phyloP scores from a whole-genome alignment of 768 basidiomycete species.

The Phallus indusiatus region DNA sequence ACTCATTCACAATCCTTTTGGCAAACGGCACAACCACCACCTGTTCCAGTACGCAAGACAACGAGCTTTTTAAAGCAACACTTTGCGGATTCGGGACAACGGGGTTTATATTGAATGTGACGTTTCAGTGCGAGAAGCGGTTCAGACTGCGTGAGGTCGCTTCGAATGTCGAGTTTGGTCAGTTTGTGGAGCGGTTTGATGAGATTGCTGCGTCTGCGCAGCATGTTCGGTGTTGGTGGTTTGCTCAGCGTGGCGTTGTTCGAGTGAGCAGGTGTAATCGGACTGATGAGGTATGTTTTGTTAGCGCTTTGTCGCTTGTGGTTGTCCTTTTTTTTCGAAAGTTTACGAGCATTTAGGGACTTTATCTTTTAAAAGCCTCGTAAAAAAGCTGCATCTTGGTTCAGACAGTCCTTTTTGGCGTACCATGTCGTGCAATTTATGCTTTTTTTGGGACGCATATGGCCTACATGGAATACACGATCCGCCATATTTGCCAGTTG shows the following conservation, averaged over 20 bases:
- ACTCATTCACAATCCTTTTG: slow-evolving; percentile 63
- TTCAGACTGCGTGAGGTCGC: slow-evolving; percentile 75
- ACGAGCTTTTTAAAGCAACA: slow-evolving; percentile 81
- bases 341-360: neutral
- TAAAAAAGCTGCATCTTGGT: slow-evolving; percentile 47
- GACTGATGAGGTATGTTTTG: slow-evolving; percentile 56
- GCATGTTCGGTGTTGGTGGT: slow-evolving; percentile 96
- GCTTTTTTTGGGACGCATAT: slow-evolving; percentile 65
- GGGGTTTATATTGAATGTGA: slow-evolving; percentile 74
- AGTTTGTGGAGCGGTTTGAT: slow-evolving; percentile 50
- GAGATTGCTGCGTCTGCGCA: slow-evolving; percentile 53
- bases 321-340: slow-evolving; percentile 8
- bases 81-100: slow-evolving; percentile 88
- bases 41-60: slow-evolving; percentile 52
- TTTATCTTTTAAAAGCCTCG: slow-evolving; percentile 33
- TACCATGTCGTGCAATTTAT: slow-evolving; percentile 78
- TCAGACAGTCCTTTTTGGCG: slow-evolving; percentile 63
- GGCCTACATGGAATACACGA: slow-evolving; percentile 51
- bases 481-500: slow-evolving; percentile 59
- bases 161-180: slow-evolving; percentile 49
- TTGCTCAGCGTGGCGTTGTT: slow-evolving; percentile 65
- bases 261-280: slow-evolving; percentile 68
- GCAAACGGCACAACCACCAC: slow-evolving; percentile 63
- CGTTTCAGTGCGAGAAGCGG: slow-evolving; percentile 68
- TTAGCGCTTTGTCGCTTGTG: neutral